Evolutionary conservation across 2,329 filamentous ascomycete species (phyloP), one percentile per base, ranked within the genome.

Genomic region (Exophiala aquamarina): DNA sequence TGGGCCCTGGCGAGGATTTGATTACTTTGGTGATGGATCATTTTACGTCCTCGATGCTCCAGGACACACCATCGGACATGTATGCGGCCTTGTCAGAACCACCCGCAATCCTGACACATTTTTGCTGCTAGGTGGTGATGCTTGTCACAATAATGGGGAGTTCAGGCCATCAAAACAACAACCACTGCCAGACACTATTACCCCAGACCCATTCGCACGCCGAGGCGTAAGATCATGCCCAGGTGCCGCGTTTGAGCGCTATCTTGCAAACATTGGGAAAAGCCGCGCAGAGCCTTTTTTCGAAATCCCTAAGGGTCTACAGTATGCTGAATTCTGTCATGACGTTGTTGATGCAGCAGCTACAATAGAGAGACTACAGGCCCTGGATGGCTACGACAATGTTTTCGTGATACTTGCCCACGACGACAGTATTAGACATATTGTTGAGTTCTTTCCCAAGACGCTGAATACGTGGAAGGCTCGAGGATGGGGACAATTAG

Each of bases 61-160:
- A 0, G 78, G 78, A 1, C 49, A 51, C 20, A 68, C 70, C 0
- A 61, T 74, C 10, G 74, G 72, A 1, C 75, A 78, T 55, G 63
- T 76, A 14, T 71, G 69, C 46, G 76, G 65, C 3, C 63, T 80
- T 0, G 76, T 71, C 1, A 63, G 76, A 4, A 72, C 69, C 0
- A 64, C 63, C 1, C 63, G 19, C 61, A 61, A 26, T 31, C 37
- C 1, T 61, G 28, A 31, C 4, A 56, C 61, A 1, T 78, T 77
- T 54, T 66, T 77, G 17, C 67, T 76, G 54, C 70, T 77, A 63
- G 75, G 71, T n/a, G 74, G 72, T 13, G 75, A 78, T 56, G 61
- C 66, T 3, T 69, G 65, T 20, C 73, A 76, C 48, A 67, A 75
- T 41, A 60, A 58, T 0, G 62, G 62, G 3, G 49, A 55, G 8